phyloP scores from a whole-genome alignment of 2,329 filamentous ascomycete genomes.

The Clarireedia homoeocarpa region DNA sequence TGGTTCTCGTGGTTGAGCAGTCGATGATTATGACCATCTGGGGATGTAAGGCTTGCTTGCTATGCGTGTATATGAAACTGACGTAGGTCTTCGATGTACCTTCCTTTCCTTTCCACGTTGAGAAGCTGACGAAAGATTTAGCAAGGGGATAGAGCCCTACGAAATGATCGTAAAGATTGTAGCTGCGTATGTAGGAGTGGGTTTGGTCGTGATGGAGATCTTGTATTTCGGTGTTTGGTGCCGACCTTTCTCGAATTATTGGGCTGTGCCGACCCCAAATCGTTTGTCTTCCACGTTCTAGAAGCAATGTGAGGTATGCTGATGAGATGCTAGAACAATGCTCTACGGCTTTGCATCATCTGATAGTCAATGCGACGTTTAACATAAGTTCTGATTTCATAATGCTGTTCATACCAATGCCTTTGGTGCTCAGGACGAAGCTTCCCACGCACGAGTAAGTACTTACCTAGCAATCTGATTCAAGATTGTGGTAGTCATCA shows the following conservation, averaged over 20 bases:
- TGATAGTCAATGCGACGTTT: slow-evolving; percentile 50
- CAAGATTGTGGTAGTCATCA: slow-evolving; percentile 31
- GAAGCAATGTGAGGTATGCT: neutral
- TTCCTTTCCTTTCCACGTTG: neutral
- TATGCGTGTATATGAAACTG: slow-evolving; percentile 49
- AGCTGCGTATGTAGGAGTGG: slow-evolving; percentile 38
- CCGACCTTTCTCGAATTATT: slow-evolving; percentile 47
- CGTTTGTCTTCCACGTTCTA: slow-evolving; percentile 28
- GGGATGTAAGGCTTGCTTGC: slow-evolving; percentile 47
- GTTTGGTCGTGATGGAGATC: slow-evolving; percentile 44
- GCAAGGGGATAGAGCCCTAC: slow-evolving; percentile 22
- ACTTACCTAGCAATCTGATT: slow-evolving; percentile 20
- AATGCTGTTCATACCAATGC: slow-evolving; percentile 51
- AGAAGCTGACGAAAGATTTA: neutral
- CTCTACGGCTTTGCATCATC: slow-evolving; percentile 47
- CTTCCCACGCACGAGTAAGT: slow-evolving; percentile 30
- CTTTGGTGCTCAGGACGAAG: slow-evolving; percentile 37
- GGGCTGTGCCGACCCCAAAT: slow-evolving; percentile 46
- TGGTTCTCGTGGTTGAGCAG: slow-evolving; percentile 54
- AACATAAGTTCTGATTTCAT: slow-evolving; percentile 53
- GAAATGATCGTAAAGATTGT: slow-evolving; percentile 42
- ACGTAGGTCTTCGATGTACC: slow-evolving; percentile 29
- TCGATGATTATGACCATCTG: slow-evolving; percentile 53
- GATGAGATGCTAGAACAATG: slow-evolving; percentile 40
- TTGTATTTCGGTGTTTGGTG: slow-evolving; percentile 46